Percentiles rank a stretch among this genome's conserved stretches.
Conservation (phyloP, 352 stramenopile genomes). For the Elongisporangium anandrum region DNA sequence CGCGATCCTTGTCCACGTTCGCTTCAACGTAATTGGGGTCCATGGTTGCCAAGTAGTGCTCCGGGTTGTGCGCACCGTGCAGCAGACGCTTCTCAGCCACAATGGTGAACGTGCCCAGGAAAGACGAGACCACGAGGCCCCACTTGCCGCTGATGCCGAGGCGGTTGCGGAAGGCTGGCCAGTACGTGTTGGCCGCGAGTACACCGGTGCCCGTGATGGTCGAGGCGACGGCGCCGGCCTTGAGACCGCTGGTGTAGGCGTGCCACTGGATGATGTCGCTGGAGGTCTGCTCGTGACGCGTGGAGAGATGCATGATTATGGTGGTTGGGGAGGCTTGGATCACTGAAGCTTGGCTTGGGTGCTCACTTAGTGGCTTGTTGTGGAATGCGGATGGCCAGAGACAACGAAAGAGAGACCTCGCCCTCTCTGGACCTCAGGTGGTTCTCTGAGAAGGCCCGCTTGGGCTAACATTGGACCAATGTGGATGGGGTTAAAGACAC, state of each 20-base stretch:
- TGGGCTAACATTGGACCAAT: too few relatives aligned
- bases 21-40: slow-evolving; percentile 25
- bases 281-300: too few relatives aligned
- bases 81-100: slow-evolving; percentile 28
- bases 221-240: slow-evolving; percentile 20
- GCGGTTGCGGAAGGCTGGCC: slow-evolving; percentile 29
- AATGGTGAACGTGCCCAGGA: slow-evolving; percentile 31
- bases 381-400: too few relatives aligned
- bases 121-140: slow-evolving; percentile 31
- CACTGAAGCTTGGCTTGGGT: too few relatives aligned
- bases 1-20: slow-evolving; percentile 7
- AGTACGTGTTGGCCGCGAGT: slow-evolving; percentile 27
- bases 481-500: too few relatives aligned
- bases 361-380: too few relatives aligned
- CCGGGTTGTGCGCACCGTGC: slow-evolving; percentile 25
- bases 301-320: too few relatives aligned
- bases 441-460: too few relatives aligned
- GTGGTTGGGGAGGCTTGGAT: too few relatives aligned
- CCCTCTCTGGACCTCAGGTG: too few relatives aligned
- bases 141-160: slow-evolving; percentile 39
- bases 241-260: slow-evolving; percentile 24
- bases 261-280: slow-evolving; percentile 30
- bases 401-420: too few relatives aligned
- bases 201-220: slow-evolving; percentile 16
- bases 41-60: slow-evolving; percentile 28